Conservation (phyloP, 192 early-diverging fungal genomes). For the Borealophlyctis nickersoniae region DNA sequence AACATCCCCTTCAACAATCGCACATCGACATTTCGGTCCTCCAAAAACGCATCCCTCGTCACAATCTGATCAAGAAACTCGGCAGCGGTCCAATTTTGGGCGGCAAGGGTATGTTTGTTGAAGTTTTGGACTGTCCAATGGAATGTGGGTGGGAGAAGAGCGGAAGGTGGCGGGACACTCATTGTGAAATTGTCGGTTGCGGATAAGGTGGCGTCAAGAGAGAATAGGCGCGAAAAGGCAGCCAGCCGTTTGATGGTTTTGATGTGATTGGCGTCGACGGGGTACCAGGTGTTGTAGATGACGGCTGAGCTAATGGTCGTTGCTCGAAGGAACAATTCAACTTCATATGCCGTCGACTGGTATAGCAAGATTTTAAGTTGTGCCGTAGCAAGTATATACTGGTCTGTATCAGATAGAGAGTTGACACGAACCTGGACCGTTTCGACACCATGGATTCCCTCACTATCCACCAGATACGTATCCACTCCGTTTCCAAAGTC, state of each 20-base stretch:
- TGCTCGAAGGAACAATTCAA: slow-evolving; percentile 24
- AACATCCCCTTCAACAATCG: slow-evolving; percentile 19
- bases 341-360: slow-evolving; percentile 25
- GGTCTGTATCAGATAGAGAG: no score
- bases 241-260: slow-evolving; percentile 18
- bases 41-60: slow-evolving; percentile 17
- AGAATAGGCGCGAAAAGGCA: slow-evolving; percentile 26
- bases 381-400: not conserved
- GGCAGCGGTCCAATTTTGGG: slow-evolving; percentile 3
- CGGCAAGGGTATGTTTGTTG: slow-evolving; percentile 15
- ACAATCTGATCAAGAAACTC: slow-evolving; percentile 28
- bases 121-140: slow-evolving; percentile 32
- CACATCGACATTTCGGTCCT: slow-evolving; percentile 23
- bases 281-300: slow-evolving; percentile 28
- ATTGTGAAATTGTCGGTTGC: slow-evolving; percentile 3
- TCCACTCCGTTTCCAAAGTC: not conserved
- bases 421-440: slow-evolving; percentile 11
- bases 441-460: slow-evolving; percentile 27
- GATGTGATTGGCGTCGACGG: slow-evolving; percentile 20
- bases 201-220: slow-evolving; percentile 22
- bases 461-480: slow-evolving; percentile 26
- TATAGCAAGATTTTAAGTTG: not conserved
- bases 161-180: not conserved
- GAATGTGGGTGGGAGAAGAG: slow-evolving; percentile 8
- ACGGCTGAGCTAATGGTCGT: slow-evolving; percentile 17